These are phyloP conservation scores for Hermanozyma aechmeae DNA, from an alignment of 805 yeast species.

Conservation along the genomic window DNA sequence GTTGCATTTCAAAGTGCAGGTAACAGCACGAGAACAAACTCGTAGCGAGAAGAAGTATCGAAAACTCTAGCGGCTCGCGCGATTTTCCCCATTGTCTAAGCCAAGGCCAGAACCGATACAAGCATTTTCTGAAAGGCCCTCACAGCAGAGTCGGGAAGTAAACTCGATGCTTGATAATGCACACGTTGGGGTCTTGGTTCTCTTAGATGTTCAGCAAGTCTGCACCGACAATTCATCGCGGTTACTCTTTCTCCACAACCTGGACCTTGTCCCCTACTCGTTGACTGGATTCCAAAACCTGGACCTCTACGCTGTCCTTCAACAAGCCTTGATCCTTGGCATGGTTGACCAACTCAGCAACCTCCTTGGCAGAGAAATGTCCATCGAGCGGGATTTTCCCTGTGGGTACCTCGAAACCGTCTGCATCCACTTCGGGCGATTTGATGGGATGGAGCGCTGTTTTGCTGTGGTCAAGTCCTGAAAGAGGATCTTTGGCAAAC, in stretches of 20 bases:
- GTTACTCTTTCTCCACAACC: constrained; percentile 9
- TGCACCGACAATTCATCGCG: not conserved
- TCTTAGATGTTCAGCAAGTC: not conserved
- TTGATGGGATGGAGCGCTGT: not conserved
- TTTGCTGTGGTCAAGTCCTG: not conserved
- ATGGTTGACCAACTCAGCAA: constrained; percentile 19
- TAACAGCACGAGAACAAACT: too few relatives aligned
- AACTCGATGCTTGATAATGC: too few relatives aligned
- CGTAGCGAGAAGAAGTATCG: too few relatives aligned
- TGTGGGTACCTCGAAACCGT: constrained; percentile 27
- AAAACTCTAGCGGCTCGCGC: too few relatives aligned
- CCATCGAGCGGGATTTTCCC: constrained; percentile 33
- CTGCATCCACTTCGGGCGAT: constrained; percentile 14
- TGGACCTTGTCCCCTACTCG: constrained; percentile 22
- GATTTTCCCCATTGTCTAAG: too few relatives aligned
- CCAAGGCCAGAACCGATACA: too few relatives aligned
- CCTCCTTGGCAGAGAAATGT: constrained; percentile 27
- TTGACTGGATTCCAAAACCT: constrained; percentile 14
- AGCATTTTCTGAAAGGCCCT: too few relatives aligned
- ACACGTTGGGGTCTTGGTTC: not conserved
- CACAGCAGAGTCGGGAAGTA: too few relatives aligned
- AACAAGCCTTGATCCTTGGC: constrained; percentile 23
- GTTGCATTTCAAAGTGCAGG: too few relatives aligned
- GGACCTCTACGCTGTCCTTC: constrained; percentile 15
- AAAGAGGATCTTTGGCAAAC: not conserved